Evolutionary conservation across 2,329 filamentous ascomycete genomes (phyloP).

Genomic region (Sporothrix mexicana): DNA sequence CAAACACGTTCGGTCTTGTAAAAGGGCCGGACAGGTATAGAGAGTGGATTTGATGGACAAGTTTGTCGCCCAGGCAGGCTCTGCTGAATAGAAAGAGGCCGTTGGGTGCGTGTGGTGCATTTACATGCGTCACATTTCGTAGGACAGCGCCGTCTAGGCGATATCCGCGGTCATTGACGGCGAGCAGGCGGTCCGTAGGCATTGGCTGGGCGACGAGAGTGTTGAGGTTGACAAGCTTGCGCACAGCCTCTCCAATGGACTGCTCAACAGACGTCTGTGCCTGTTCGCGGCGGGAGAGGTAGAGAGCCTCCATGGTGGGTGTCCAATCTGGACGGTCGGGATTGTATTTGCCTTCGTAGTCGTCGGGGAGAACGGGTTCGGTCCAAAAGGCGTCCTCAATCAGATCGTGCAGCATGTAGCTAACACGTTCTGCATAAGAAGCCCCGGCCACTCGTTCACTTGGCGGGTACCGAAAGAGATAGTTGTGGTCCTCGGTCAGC

Average conservation of each 20-base stretch:
- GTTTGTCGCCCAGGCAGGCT: neutral
- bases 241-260: neutral
- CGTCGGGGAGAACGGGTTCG: constrained; percentile 5
- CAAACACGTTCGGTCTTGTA: neutral
- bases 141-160: neutral
- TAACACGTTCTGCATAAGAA: neutral
- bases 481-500: constrained; percentile 23
- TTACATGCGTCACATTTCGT: neutral
- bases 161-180: neutral
- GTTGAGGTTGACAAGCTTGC: constrained; percentile 14
- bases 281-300: neutral
- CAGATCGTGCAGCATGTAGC: neutral
- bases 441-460: neutral
- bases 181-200: neutral
- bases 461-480: neutral
- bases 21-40: neutral
- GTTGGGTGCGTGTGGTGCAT: neutral
- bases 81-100: neutral
- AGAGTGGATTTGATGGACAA: neutral
- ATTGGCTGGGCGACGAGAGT: constrained; percentile 12
- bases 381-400: constrained; percentile 15
- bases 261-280: neutral
- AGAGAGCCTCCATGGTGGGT: neutral
- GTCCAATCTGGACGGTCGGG: neutral
- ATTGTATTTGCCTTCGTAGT: neutral